Percentiles rank a stretch among this genome's conserved stretches.
These are phyloP conservation scores for Xerocomellus amylosporus DNA, from an alignment of 768 basidiomycete genomes.

Conservation along the genomic window DNA sequence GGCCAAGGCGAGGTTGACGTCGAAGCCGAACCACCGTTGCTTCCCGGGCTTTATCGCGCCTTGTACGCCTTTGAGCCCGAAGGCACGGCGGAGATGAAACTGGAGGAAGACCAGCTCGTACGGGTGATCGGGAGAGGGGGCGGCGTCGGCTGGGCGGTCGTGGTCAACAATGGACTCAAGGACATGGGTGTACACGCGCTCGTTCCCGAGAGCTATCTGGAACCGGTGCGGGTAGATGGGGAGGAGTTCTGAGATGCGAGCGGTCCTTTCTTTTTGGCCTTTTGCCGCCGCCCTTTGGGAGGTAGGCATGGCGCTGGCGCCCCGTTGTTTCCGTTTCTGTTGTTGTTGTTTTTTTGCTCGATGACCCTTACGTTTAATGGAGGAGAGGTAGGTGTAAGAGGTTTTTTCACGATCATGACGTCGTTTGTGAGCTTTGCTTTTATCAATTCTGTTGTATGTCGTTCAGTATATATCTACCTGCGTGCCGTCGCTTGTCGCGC, in stretches of 20 bases:
- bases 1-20: conserved; percentile 20
- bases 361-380: not conserved
- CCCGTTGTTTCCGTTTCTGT: not conserved
- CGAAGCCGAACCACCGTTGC: conserved; percentile 39
- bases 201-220: conserved; percentile 78
- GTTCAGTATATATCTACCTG: conserved; percentile 3
- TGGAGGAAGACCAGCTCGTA: conserved; percentile 76
- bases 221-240: conserved; percentile 44
- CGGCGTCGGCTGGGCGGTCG: conserved; percentile 80
- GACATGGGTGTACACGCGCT: conserved; percentile 56
- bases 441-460: conserved; percentile 17
- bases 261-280: not conserved
- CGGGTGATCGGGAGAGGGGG: conserved; percentile 72
- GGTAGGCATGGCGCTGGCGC: conserved; percentile 13
- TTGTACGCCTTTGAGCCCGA: conserved; percentile 78
- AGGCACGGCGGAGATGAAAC: conserved; percentile 77
- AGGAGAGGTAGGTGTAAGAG: not conserved
- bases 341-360: not conserved
- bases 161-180: conserved; percentile 41
- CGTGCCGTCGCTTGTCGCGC: not conserved
- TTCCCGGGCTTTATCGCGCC: conserved; percentile 74
- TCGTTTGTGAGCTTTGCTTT: conserved; percentile 5
- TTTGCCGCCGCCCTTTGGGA: too few relatives aligned
- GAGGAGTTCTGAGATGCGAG: conserved; percentile 6
- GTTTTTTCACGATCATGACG: not conserved